Evolutionary conservation across 352 stramenopile species (phyloP).

Genomic region (Pythium folliculosum): DNA sequence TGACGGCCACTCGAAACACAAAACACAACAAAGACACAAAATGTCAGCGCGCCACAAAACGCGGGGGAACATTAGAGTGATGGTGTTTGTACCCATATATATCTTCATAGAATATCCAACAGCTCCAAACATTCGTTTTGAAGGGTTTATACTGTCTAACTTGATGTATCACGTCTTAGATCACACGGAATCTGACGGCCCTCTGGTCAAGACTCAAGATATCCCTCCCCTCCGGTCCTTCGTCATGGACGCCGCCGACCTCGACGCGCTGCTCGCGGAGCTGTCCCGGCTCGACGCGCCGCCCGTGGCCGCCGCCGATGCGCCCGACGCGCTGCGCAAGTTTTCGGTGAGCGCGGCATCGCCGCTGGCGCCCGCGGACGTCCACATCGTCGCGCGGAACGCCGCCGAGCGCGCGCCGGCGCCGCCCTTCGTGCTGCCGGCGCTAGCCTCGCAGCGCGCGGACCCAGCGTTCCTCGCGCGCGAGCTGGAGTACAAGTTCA

Average conservation of each 20-base stretch:
- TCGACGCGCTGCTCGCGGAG: constrained; percentile 30
- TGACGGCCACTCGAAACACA: too few relatives aligned
- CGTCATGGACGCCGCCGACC: constrained; percentile 23
- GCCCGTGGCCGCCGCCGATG: background rate
- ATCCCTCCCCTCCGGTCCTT: background rate
- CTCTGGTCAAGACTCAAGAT: background rate
- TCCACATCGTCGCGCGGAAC: constrained; percentile 44
- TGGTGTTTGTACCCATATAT: constrained; percentile 17
- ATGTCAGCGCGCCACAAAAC: background rate
- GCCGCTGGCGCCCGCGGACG: constrained; percentile 40
- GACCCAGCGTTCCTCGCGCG: constrained; percentile 26
- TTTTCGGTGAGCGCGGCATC: constrained; percentile 55
- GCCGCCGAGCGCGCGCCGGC: background rate
- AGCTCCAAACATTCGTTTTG: background rate
- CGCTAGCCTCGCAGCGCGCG: constrained; percentile 38
- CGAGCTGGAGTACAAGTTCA: constrained; percentile 33
- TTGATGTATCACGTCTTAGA: background rate
- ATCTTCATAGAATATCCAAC: background rate
- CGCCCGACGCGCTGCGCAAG: constrained; percentile 30
- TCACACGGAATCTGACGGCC: background rate
- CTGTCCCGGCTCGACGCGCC: constrained; percentile 18
- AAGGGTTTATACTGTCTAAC: too few relatives aligned
- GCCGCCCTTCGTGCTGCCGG: constrained; percentile 46
- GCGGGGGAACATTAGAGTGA: background rate
- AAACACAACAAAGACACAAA: too few relatives aligned